Conservation (phyloP, 192 early-diverging fungal species). For the Lunasporangiospora selenospora region DNA sequence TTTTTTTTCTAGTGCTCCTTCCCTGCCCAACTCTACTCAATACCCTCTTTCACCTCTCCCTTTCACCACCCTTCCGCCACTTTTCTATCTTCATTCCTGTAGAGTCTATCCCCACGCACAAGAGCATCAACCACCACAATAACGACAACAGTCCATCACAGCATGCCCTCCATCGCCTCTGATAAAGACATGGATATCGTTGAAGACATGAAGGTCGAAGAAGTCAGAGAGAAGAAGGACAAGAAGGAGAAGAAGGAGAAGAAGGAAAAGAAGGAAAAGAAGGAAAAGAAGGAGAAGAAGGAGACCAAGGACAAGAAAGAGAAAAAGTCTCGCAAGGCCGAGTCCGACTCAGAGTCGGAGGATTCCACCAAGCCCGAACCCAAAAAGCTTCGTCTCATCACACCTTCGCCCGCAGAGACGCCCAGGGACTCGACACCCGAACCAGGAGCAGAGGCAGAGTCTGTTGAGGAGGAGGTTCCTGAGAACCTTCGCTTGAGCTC, state of each 20-base stretch:
- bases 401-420: conserved; percentile 26
- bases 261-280: conserved; percentile 55
- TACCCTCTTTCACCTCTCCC: background rate
- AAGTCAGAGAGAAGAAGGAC: conserved; percentile 56
- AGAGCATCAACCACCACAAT: background rate
- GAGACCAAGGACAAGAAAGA: conserved; percentile 53
- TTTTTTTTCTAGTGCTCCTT: conserved; percentile 18
- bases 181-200: conserved; percentile 18
- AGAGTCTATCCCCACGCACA: too few relatives aligned
- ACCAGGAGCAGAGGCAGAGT: conserved; percentile 18
- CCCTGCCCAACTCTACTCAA: background rate
- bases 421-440: conserved; percentile 44
- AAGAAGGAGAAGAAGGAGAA: conserved; percentile 56
- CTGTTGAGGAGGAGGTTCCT: conserved; percentile 56
- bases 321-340: conserved; percentile 57
- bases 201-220: conserved; percentile 50
- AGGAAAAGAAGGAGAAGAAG: conserved; percentile 36
- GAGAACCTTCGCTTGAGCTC: conserved; percentile 62
- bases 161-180: conserved; percentile 33
- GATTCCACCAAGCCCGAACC: conserved; percentile 30
- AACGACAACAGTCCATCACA: background rate
- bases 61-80: too few relatives aligned
- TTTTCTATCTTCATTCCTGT: too few relatives aligned
- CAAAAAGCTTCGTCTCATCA: conserved; percentile 37
- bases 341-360: conserved; percentile 40